Evolutionary conservation across 1,284 basidiomycete species (phyloP), one percentile per base, ranked within the genome.

Genomic region (Kalmanozyma brasiliensis): DNA sequence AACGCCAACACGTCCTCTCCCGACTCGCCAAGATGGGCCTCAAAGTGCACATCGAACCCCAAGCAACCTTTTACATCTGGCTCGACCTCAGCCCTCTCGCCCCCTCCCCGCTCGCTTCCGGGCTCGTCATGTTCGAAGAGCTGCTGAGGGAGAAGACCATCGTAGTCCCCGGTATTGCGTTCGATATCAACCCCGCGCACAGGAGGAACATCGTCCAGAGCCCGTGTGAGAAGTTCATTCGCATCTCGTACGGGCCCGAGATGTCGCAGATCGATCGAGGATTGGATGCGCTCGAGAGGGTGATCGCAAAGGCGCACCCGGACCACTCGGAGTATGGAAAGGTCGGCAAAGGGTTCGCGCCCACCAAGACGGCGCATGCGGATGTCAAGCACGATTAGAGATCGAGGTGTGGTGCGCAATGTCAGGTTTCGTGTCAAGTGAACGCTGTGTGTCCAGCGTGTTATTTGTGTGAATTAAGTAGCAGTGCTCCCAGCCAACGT

Each of bases 101-200:
- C 91, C 8, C 74, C 87, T 7, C 94, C 93, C 7, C 48, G 2
- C 83, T 96, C 38, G 92, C 93, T 84, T 92, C 91, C 73, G 94
- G 94, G 19, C 84, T 96, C 75, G 92, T 90, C 26, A 95, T 97
- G 87, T 96, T 96, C 79, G 94, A 97, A 80, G 94, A 96, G 83
- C 85, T 93, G 33, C 86, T 97, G 40, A 94, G 93, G 82, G 91
- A 94, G 83, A 87, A 91, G 82, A 90, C 90, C 23, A 93, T 94
- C 68, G 91, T 93, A 52, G 92, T 93, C 46, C 92, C 92, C 10
- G 85, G 85, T 5, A 80, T 94, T 67, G 94, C 94, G 86, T 95
- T 95, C 76, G 75, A 77, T 37, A 61, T 72, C 59, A 78, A 78
- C 76, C 93, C 78, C 86, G 91, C 73, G 86, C 90, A 73, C 47